Evolutionary conservation across 2,329 filamentous ascomycete genomes (phyloP), one percentile per base, ranked within the genome.

Genomic region (Venturia nashicola): DNA sequence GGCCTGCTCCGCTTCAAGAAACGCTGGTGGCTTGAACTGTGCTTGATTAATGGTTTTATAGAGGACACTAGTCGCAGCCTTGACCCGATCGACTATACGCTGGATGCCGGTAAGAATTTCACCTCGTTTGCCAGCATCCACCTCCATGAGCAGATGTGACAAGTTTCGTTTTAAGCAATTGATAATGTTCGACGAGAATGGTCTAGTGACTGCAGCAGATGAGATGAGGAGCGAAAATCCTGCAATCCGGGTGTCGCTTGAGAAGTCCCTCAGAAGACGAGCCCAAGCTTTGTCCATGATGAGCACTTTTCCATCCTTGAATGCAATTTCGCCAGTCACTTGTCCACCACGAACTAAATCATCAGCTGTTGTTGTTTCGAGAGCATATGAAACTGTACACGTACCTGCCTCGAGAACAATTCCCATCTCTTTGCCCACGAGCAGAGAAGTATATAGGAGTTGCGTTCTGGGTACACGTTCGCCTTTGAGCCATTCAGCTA

Each of bases 51-150:
- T 16, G 36, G 40, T 20, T 62, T 69, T 69, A 8, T 67, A 62
- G 23, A 88, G 74, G 11, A 81, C 79, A 20, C 82, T 80, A 20
- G 87, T 84, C 11, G 86, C 83, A 32, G 86, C 86, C 67, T 88
- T 82, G 5, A 96, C 77, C 54, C 92, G 86, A 69, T 88, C 86
- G 65, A 92, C 84, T 72, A 97, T 84, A 68, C 87, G 86, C 66
- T 90, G 87, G 2, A 88, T 85, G 66, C 89, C 83, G 32, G 86
- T 85, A 34, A 65, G 61, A 16, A 65, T 46, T 68, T 96, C 90
- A 65, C 92, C 88, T 64, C 94, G 85, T 68, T 92, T 88, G 69
- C 93, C 91, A 6, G 93, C 86, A 71, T 97, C 91, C 0, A 89
- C 86, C 67, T 97, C 92, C 3, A 90, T 85, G 71, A 95, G 88